Evolutionary conservation across 2,329 filamentous ascomycete species (phyloP).

Genomic region (Phaeosphaeria sp.): DNA sequence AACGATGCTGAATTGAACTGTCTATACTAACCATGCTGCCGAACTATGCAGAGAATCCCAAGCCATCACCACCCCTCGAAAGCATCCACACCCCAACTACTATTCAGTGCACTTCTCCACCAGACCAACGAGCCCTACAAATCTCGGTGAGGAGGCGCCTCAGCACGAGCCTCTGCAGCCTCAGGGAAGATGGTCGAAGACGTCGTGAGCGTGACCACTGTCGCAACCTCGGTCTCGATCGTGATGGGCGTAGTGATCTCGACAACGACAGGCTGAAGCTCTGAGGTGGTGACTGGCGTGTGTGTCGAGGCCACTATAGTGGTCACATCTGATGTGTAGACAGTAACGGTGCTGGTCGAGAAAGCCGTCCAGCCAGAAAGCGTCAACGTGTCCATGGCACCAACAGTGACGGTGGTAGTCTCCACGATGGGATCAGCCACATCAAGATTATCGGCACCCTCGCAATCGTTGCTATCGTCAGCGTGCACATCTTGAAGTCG

Average conservation of each 20-base stretch:
- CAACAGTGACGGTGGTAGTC: not conserved
- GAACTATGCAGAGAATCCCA: constrained; percentile 1
- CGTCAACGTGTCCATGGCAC: not conserved
- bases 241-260: not conserved
- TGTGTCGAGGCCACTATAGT: not conserved
- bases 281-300: not conserved
- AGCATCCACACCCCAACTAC: not conserved
- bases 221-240: not conserved
- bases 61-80: not conserved
- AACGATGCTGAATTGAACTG: constrained; percentile 12
- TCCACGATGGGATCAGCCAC: constrained; percentile 1
- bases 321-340: not conserved
- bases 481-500: constrained; percentile 16
- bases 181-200: not conserved
- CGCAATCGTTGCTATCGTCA: constrained; percentile 3
- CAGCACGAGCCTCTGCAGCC: not conserved
- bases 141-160: not conserved
- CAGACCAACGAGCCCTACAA: not conserved
- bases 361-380: not conserved
- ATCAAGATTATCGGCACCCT: constrained; percentile 11
- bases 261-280: not conserved
- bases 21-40: constrained; percentile 13
- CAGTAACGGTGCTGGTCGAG: not conserved
- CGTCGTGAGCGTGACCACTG: not conserved
- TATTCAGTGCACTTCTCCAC: not conserved